Conservation (phyloP, 176 grass and related monocot genomes). For the Aegilops bicornis region DNA sequence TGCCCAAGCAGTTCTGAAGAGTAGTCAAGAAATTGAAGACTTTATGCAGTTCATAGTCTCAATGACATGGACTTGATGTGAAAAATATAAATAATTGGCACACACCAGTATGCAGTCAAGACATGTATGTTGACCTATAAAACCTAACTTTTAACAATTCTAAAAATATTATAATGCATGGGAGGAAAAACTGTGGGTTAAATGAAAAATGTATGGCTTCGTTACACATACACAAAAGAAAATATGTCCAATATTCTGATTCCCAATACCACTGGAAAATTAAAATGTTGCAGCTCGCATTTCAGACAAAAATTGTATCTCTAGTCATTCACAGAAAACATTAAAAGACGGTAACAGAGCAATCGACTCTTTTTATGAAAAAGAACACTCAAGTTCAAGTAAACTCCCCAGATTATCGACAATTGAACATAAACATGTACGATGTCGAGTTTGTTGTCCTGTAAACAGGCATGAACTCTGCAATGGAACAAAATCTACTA, state of each 20-base stretch:
- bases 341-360: background rate
- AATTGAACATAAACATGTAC: background rate
- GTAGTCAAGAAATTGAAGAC: background rate
- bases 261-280: background rate
- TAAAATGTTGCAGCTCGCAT: background rate
- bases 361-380: background rate
- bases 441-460: background rate
- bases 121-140: background rate
- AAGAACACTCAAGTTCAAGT: background rate
- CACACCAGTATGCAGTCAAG: background rate
- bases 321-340: background rate
- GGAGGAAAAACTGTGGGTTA: background rate
- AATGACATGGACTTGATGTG: background rate
- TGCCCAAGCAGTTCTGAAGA: background rate
- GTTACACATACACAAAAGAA: background rate
- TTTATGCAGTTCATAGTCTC: background rate
- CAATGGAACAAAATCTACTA: background rate
- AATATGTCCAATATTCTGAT: background rate
- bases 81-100: background rate
- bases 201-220: background rate
- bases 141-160: background rate
- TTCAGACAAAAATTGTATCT: background rate
- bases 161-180: background rate
- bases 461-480: background rate
- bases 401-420: background rate